Evolutionary conservation across 2,329 filamentous ascomycete genomes (phyloP).

Genomic region (Botrytis sinoallii): DNA sequence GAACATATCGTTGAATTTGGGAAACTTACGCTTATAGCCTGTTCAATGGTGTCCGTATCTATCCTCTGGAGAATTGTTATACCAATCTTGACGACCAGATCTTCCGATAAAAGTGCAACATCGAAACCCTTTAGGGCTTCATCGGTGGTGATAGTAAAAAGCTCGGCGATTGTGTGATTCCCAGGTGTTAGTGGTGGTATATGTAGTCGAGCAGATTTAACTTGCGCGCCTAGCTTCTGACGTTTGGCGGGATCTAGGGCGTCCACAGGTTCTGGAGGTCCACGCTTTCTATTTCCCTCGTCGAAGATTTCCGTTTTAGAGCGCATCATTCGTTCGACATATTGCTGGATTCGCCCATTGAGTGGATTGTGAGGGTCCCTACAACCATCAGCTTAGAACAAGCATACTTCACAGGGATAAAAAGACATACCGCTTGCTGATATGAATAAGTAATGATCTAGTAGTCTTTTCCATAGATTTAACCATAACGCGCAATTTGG

Average conservation of each 20-base stretch:
- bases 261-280: constrained; percentile 66
- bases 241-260: constrained; percentile 77
- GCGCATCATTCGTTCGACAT: constrained; percentile 78
- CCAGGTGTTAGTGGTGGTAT: constrained; percentile 71
- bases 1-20: constrained; percentile 15
- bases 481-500: constrained; percentile 75
- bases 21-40: constrained; percentile 66
- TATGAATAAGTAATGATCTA: constrained; percentile 76
- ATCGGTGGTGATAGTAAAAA: constrained; percentile 83
- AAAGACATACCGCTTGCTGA: constrained; percentile 66
- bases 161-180: constrained; percentile 72
- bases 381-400: constrained; percentile 30
- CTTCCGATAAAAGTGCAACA: constrained; percentile 71
- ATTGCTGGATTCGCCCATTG: constrained; percentile 75
- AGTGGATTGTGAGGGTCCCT: constrained; percentile 80
- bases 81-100: constrained; percentile 77
- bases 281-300: constrained; percentile 74
- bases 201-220: constrained; percentile 34
- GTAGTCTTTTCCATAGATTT: constrained; percentile 95
- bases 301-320: constrained; percentile 76
- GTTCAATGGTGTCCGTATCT: constrained; percentile 64
- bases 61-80: constrained; percentile 72
- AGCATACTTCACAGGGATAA: constrained; percentile 7
- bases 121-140: constrained; percentile 75
- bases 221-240: constrained; percentile 62